Percentiles rank a stretch among this genome's conserved stretches.
Evolutionary conservation across 2,329 filamentous ascomycete species (phyloP).

Genomic region (Microdochium bolleyi): DNA sequence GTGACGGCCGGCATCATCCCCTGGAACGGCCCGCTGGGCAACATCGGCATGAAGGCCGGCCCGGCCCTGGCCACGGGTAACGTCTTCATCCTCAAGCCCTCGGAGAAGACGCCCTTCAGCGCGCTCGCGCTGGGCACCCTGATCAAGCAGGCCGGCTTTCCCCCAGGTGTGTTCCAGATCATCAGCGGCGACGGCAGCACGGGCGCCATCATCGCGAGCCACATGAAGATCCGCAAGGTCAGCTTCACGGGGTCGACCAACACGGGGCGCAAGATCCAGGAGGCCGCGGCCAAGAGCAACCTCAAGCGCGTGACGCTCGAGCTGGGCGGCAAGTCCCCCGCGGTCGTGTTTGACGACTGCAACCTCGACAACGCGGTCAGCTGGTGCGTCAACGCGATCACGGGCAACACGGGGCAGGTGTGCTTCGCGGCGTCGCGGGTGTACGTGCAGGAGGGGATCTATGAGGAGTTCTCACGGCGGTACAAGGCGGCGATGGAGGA

Average conservation of each 20-base stretch:
- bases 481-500: slow-evolving; percentile 53
- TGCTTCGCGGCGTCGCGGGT: slow-evolving; percentile 68
- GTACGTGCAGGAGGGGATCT: slow-evolving; percentile 55
- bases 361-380: slow-evolving; percentile 51
- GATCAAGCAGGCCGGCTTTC: slow-evolving; percentile 27
- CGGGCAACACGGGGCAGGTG: slow-evolving; percentile 66
- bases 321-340: slow-evolving; percentile 61
- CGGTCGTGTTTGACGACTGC: slow-evolving; percentile 57
- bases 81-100: slow-evolving; percentile 27
- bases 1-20: slow-evolving; percentile 22
- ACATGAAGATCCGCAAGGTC: slow-evolving; percentile 48
- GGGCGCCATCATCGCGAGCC: slow-evolving; percentile 14
- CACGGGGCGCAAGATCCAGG: slow-evolving; percentile 59
- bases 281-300: slow-evolving; percentile 54
- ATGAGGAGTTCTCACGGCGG: slow-evolving; percentile 48
- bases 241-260: slow-evolving; percentile 64
- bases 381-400: slow-evolving; percentile 36
- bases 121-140: slow-evolving; percentile 18
- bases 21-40: slow-evolving; percentile 31
- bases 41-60: slow-evolving; percentile 26
- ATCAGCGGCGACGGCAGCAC: slow-evolving; percentile 30
- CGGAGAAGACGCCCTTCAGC: slow-evolving; percentile 27
- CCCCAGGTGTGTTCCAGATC: slow-evolving; percentile 27
- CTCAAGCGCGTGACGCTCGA: slow-evolving; percentile 66
- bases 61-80: slow-evolving; percentile 29